phyloP scores from a whole-genome alignment of 495 filamentous ascomycete genomes.

The Saxispiralis lemnorum region DNA sequence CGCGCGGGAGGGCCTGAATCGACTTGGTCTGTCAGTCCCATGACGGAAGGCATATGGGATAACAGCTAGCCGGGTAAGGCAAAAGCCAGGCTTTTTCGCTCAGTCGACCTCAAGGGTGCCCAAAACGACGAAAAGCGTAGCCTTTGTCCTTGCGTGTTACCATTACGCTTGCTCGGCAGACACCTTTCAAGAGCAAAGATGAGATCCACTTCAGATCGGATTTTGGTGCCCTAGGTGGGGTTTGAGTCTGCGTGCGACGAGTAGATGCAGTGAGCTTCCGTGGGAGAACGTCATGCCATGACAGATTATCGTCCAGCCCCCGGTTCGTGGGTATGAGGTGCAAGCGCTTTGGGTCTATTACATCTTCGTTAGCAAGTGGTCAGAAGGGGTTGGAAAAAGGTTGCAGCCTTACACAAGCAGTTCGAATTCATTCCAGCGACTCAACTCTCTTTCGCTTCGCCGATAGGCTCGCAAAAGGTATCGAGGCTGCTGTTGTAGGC shows the following conservation, averaged over 20 bases:
- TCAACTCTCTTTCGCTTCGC: conserved; percentile 44
- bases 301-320: not conserved
- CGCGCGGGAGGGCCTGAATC: too few relatives aligned
- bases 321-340: not conserved
- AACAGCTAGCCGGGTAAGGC: too few relatives aligned
- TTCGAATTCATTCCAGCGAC: conserved; percentile 60
- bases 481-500: conserved; percentile 32
- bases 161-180: too few relatives aligned
- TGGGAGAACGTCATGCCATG: not conserved
- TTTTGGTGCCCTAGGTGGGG: not conserved
- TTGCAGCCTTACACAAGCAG: conserved; percentile 53
- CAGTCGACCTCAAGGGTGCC: too few relatives aligned
- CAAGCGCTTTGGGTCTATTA: too few relatives aligned
- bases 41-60: too few relatives aligned
- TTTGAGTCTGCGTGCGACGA: not conserved
- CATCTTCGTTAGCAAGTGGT: not conserved
- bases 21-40: too few relatives aligned
- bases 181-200: not conserved
- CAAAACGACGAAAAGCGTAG: too few relatives aligned
- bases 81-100: too few relatives aligned
- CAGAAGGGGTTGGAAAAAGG: not conserved
- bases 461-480: conserved; percentile 53
- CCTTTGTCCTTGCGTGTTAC: too few relatives aligned
- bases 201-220: not conserved
- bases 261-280: not conserved